Conservation (phyloP, 2,329 filamentous ascomycete genomes). For the Cryphonectria radicalis region DNA sequence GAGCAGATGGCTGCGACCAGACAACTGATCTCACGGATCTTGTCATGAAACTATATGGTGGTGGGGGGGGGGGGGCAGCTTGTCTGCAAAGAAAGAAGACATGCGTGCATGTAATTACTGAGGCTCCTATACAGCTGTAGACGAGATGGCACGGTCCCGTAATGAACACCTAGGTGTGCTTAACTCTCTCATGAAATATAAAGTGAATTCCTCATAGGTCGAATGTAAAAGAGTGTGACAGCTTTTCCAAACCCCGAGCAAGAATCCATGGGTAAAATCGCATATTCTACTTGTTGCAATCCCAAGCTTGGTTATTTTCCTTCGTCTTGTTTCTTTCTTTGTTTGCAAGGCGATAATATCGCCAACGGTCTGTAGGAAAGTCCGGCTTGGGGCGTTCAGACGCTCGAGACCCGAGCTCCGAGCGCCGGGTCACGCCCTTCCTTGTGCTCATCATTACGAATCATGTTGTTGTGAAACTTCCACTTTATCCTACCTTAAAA, state of each 20-base stretch:
- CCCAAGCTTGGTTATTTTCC: background rate
- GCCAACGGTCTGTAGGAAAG: background rate
- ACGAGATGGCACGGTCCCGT: background rate
- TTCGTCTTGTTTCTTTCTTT: background rate
- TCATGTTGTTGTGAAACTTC: background rate
- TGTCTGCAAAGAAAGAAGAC: background rate
- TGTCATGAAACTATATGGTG: conserved; percentile 7
- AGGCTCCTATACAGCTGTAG: background rate
- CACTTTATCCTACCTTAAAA: background rate
- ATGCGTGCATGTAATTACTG: background rate
- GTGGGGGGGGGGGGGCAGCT: background rate
- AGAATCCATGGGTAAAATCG: background rate
- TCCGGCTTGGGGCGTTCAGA: background rate
- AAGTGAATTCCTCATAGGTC: background rate
- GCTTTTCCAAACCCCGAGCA: background rate
- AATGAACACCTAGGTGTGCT: background rate
- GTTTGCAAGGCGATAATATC: background rate
- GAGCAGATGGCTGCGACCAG: conserved; percentile 30
- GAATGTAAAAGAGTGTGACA: background rate
- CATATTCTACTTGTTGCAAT: too few relatives aligned
- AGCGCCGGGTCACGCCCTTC: background rate
- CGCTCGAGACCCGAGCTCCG: background rate
- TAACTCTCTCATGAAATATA: background rate
- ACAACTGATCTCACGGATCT: conserved; percentile 28
- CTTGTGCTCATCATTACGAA: background rate